Evolutionary conservation across 2,329 filamentous ascomycete genomes (phyloP).

Genomic region (Penicillium sp.): DNA sequence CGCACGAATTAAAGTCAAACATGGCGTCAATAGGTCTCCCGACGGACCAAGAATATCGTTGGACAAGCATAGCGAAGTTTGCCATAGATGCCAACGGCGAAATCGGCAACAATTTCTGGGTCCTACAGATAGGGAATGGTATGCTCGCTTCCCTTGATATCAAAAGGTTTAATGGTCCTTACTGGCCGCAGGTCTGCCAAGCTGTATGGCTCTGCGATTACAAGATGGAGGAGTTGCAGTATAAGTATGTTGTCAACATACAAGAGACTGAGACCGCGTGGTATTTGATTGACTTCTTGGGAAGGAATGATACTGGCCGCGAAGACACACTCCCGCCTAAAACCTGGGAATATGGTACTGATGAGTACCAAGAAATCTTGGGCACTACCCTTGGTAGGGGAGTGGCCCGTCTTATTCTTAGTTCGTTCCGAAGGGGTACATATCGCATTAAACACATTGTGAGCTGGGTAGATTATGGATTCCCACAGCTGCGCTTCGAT

Average conservation of each 20-base stretch:
- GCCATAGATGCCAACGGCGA: neutral
- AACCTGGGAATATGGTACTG: neutral
- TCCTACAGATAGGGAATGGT: neutral
- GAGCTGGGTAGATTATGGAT: neutral
- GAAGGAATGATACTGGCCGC: too few species aligned
- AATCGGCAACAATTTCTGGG: neutral
- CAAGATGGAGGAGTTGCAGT: too few species aligned
- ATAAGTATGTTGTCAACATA: too few species aligned
- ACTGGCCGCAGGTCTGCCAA: neutral
- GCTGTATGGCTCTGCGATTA: too few species aligned
- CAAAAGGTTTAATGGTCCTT: neutral
- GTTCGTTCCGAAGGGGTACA: neutral
- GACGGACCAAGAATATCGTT: too few species aligned
- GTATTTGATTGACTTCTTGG: too few species aligned
- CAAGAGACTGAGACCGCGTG: too few species aligned
- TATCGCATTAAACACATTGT: neutral
- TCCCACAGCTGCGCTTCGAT: neutral
- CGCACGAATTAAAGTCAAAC: too few species aligned
- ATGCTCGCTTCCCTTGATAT: neutral
- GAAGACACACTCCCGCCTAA: neutral
- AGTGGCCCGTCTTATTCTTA: constrained; percentile 1
- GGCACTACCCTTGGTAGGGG: constrained; percentile 1
- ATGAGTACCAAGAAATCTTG: constrained; percentile 1
- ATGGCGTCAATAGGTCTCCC: too few species aligned
- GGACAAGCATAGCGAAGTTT: neutral